Percentiles rank a stretch among this genome's conserved stretches.
These are phyloP conservation scores for Asparagopsis taxiformis DNA, from an alignment of 31 red algal genomes.

Conservation along the genomic window DNA sequence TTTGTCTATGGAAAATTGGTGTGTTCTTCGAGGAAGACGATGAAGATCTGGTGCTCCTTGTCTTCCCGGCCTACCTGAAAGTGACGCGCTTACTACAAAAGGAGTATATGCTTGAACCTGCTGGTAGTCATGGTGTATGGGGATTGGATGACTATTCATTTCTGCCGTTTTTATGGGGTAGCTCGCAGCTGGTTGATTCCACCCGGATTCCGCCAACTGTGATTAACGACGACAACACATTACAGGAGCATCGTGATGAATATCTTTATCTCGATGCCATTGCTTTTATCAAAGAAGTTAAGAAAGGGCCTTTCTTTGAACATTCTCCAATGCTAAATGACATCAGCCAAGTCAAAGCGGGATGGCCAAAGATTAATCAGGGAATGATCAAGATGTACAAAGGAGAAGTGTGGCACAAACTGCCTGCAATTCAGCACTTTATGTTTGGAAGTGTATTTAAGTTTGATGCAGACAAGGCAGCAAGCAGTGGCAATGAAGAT, in stretches of 20 bases:
- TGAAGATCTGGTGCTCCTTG: slow-evolving; percentile 51
- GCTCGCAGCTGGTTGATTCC: slow-evolving; percentile 66
- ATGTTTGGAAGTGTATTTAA: slow-evolving; percentile 80
- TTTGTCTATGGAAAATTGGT: slow-evolving; percentile 65
- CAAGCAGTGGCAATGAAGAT: too few relatives aligned
- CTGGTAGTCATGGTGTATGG: slow-evolving; percentile 97
- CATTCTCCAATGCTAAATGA: slow-evolving; percentile 93
- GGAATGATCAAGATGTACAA: slow-evolving; percentile 96
- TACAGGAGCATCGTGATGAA: slow-evolving; percentile 52
- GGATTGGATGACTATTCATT: slow-evolving; percentile 97
- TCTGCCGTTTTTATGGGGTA: slow-evolving; percentile 90
- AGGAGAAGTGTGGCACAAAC: slow-evolving; percentile 94
- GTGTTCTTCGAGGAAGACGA: slow-evolving; percentile 43
- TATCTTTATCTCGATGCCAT: slow-evolving; percentile 96
- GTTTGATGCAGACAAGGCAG: slow-evolving; percentile 22
- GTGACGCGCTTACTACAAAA: slow-evolving; percentile 74
- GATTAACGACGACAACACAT: slow-evolving; percentile 36
- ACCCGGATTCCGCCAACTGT: slow-evolving; percentile 51
- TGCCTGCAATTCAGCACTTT: slow-evolving; percentile 84
- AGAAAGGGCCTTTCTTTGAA: slow-evolving; percentile 81
- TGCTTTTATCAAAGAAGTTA: slow-evolving; percentile 80
- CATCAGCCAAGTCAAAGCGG: slow-evolving; percentile 68
- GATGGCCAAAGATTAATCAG: slow-evolving; percentile 87
- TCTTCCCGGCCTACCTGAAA: slow-evolving; percentile 70
- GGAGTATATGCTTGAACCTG: slow-evolving; percentile 89